Evolutionary conservation across 202 grass and related monocot genomes (phyloP), one percentile per base, ranked within the genome.

Genomic region (Tripidium arundinaceum): DNA sequence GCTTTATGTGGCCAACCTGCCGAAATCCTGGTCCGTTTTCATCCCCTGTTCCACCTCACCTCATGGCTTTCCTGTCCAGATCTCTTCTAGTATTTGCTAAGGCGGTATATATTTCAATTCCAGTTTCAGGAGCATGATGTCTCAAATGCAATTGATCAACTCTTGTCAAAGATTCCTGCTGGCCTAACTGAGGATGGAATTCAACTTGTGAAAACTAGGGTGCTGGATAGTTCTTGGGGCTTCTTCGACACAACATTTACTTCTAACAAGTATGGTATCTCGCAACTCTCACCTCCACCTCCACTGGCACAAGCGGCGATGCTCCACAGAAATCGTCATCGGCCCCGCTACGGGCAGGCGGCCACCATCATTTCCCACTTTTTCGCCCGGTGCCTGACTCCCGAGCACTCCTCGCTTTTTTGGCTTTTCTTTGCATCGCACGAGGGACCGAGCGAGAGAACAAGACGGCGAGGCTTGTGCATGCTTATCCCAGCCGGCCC

Each of bases 51-150:
- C 55, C 19, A 22, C 50, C 19, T 55, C 50, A 24, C 8, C 8
- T 24, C 52, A 57, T 57, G 45, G 41, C 36, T 85, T 65, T 64
- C 76, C 57, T 76, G 83, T 77, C 77, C 42, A 39, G 37, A 31
- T 83, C 85, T 80, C 64, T 87, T 77, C 63, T 25, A 58, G 21
- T 58, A 58, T 58, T 58, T 58, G 54, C 54, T 58, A 25, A 58
- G 54, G 10, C n/a, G 21, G 21, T 25, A 58, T 58, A 11, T 58
- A 12, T 58, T 58, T 58, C 21, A 5, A 58, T 58, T 25, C 79
- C 83, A 96, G 93, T 92, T 92, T 86, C 78, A 89, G 61, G 76
- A 91, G 45, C 70, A 50, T 83, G 86, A 94, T 36, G 77, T 94
- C 39, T 75, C 41, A 59, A 85, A 84, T 39, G 89, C 85, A 54